Evolutionary conservation across 73 alveolate species (phyloP).

Genomic region (Breviolum minutum): DNA sequence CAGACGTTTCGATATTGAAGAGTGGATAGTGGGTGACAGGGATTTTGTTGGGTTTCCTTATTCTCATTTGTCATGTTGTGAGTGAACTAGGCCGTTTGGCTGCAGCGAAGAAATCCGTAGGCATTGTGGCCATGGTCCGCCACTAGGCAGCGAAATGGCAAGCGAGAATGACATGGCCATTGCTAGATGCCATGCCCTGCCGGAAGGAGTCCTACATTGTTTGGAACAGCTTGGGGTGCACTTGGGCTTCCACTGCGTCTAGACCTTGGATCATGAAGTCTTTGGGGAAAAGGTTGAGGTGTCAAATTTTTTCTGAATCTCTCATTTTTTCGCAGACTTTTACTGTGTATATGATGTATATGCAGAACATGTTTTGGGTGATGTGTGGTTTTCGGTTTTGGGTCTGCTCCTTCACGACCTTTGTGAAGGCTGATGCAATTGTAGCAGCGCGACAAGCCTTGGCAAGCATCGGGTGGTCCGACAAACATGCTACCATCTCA

Average conservation of each 20-base stretch:
- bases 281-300: no score
- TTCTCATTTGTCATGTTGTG: not conserved
- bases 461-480: slow-evolving; percentile 73
- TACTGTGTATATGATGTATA: no score
- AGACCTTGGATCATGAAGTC: no score
- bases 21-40: not conserved
- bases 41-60: not conserved
- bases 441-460: slow-evolving; percentile 78
- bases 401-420: no score
- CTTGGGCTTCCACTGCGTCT: slow-evolving; percentile 51
- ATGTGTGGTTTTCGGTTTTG: no score
- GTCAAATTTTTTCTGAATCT: no score
- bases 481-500: slow-evolving; percentile 33
- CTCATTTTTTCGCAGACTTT: no score
- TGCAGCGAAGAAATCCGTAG: slow-evolving; percentile 77
- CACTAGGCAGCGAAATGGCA: not conserved
- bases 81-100: slow-evolving; percentile 52
- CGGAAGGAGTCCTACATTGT: slow-evolving; percentile 17
- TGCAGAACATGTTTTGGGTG: no score
- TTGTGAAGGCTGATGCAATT: slow-evolving; percentile 65
- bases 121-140: slow-evolving; percentile 44
- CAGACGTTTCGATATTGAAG: not conserved
- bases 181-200: not conserved
- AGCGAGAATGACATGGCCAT: not conserved
- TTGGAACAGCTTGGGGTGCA: slow-evolving; percentile 72